phyloP scores from a whole-genome alignment of 257 asterid species.

The Dorcoceras hygrometricum region DNA sequence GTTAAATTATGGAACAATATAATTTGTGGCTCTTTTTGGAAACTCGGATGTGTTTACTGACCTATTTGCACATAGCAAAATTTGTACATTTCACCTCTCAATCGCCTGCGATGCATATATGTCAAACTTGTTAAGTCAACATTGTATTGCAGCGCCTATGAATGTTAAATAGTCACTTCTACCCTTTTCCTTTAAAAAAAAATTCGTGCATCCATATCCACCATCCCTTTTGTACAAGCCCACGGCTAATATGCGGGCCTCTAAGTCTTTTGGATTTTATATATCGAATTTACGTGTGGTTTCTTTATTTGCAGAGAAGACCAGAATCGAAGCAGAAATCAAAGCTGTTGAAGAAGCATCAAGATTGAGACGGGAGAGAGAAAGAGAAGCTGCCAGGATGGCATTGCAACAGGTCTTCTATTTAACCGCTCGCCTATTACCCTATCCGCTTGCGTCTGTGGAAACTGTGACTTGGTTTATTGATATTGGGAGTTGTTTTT shows the following conservation, averaged over 20 bases:
- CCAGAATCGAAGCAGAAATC: constrained; percentile 58
- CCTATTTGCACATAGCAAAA: too few relatives aligned
- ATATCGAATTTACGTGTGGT: not conserved
- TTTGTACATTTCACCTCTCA: too few relatives aligned
- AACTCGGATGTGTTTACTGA: too few relatives aligned
- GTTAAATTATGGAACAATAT: too few relatives aligned
- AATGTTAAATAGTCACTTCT: too few relatives aligned
- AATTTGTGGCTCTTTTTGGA: too few relatives aligned
- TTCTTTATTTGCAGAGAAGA: constrained; percentile 48
- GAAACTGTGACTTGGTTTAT: not conserved
- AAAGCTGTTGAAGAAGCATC: constrained; percentile 56
- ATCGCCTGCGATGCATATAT: too few relatives aligned
- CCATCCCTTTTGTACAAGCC: not conserved
- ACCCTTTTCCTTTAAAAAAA: too few relatives aligned
- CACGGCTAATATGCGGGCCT: not conserved
- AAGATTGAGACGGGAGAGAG: constrained; percentile 39
- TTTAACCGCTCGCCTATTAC: not conserved
- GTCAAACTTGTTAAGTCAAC: too few relatives aligned
- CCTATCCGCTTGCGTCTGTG: not conserved
- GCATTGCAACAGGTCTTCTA: constrained; percentile 50
- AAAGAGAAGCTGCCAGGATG: constrained; percentile 61
- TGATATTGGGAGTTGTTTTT: not conserved
- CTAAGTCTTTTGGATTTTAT: too few relatives aligned
- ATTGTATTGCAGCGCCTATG: too few relatives aligned
- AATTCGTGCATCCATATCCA: not conserved